Percentiles rank a stretch among this genome's conserved stretches.
Conservation (phyloP, 345 rosid genomes). For the Moricandia arvensis region DNA sequence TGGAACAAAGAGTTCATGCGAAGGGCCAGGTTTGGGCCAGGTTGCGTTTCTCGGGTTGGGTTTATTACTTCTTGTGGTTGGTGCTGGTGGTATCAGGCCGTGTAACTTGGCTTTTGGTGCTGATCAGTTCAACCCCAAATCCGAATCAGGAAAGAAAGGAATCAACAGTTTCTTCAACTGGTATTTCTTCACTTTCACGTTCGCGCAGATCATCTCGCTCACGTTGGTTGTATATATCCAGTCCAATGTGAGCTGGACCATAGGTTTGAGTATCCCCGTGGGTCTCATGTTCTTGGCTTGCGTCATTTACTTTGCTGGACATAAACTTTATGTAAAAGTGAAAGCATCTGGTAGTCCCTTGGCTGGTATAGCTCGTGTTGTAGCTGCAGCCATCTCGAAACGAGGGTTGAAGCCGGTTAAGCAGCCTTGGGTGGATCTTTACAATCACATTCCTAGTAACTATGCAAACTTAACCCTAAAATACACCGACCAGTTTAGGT, state of each 20-base stretch:
- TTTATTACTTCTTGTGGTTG: constrained; percentile 51
- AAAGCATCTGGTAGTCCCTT: constrained; percentile 75
- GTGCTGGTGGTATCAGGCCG: constrained; percentile 79
- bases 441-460: constrained; percentile 37
- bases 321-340: constrained; percentile 69
- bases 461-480: constrained; percentile 23
- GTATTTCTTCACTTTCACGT: constrained; percentile 81
- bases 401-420: constrained; percentile 46
- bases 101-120: constrained; percentile 80
- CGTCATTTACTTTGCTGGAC: constrained; percentile 52
- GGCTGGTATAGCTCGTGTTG: constrained; percentile 55
- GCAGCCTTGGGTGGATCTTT: constrained; percentile 41
- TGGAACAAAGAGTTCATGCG: constrained; percentile 36
- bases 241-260: constrained; percentile 74
- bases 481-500: constrained; percentile 42
- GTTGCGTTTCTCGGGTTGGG: constrained; percentile 51
- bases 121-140: constrained; percentile 72
- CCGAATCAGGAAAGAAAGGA: constrained; percentile 71
- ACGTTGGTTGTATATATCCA: constrained; percentile 71
- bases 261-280: constrained; percentile 72
- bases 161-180: constrained; percentile 82
- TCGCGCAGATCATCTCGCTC: constrained; percentile 67
- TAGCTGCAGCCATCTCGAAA: constrained; percentile 57
- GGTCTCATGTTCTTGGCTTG: constrained; percentile 62
- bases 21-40: constrained; percentile 59